phyloP scores from a whole-genome alignment of 1,284 basidiomycete genomes.

The Sphaerobolus stellatus region DNA sequence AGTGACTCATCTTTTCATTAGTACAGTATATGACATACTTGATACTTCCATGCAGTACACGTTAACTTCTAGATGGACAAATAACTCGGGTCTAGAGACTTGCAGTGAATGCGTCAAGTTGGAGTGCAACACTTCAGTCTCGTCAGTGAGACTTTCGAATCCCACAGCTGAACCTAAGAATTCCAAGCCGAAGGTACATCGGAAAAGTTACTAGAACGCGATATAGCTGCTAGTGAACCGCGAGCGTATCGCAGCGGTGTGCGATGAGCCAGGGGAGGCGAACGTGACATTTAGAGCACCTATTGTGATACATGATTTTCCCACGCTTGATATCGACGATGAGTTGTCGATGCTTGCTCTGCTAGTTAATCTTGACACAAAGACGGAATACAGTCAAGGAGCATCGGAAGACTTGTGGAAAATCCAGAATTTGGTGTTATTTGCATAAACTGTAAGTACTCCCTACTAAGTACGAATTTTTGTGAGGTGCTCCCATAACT shows the following conservation, averaged over 20 bases:
- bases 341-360: too few relatives aligned
- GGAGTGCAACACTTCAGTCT: constrained; percentile 74
- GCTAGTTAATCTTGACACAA: too few relatives aligned
- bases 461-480: too few relatives aligned
- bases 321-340: too few relatives aligned
- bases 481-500: too few relatives aligned
- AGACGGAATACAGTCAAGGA: too few relatives aligned
- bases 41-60: constrained; percentile 86
- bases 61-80: constrained; percentile 96
- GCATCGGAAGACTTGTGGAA: too few relatives aligned
- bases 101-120: constrained; percentile 73
- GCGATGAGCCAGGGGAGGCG: constrained; percentile 45
- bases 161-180: constrained; percentile 87
- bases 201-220: constrained; percentile 66
- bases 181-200: constrained; percentile 79
- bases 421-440: too few relatives aligned
- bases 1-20: constrained; percentile 16
- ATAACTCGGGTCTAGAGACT: constrained; percentile 79
- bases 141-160: constrained; percentile 84
- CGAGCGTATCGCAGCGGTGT: constrained; percentile 89
- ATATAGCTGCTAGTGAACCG: constrained; percentile 83
- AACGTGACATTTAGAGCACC: too few relatives aligned
- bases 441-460: too few relatives aligned
- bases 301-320: too few relatives aligned
- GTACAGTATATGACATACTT: constrained; percentile 49